Percentiles rank a stretch among this genome's conserved stretches.
Conservation (phyloP, 345 rosid species). For the Zanthoxylum bungeanum region DNA sequence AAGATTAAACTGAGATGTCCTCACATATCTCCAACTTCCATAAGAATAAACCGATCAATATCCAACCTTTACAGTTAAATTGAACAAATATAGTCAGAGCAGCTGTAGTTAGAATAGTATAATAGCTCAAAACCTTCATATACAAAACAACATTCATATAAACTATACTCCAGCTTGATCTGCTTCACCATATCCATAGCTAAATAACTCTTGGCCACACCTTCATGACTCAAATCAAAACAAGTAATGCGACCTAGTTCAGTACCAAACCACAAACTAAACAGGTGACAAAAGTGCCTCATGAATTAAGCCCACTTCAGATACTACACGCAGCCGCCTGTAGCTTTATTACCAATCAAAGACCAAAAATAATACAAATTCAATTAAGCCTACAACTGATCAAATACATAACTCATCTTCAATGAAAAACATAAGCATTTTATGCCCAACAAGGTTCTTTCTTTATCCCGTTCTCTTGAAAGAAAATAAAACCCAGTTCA, state of each 20-base stretch:
- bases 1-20: not conserved
- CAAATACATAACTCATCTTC: not conserved
- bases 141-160: not conserved
- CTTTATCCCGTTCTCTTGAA: too few species aligned
- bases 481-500: not conserved
- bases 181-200: not conserved
- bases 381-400: too few species aligned
- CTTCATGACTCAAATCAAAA: not conserved
- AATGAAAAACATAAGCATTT: too few species aligned
- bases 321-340: not conserved
- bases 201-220: not conserved
- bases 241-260: not conserved
- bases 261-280: not conserved
- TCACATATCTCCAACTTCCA: not conserved
- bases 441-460: too few species aligned
- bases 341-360: not conserved
- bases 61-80: not conserved
- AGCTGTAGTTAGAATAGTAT: not conserved
- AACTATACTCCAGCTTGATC: not conserved
- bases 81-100: not conserved
- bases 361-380: not conserved
- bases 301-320: not conserved
- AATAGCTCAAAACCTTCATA: not conserved
- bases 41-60: not conserved
- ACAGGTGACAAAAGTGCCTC: too few species aligned